phyloP scores from a whole-genome alignment of 2,329 filamentous ascomycete genomes.

The Xylaria sp. region DNA sequence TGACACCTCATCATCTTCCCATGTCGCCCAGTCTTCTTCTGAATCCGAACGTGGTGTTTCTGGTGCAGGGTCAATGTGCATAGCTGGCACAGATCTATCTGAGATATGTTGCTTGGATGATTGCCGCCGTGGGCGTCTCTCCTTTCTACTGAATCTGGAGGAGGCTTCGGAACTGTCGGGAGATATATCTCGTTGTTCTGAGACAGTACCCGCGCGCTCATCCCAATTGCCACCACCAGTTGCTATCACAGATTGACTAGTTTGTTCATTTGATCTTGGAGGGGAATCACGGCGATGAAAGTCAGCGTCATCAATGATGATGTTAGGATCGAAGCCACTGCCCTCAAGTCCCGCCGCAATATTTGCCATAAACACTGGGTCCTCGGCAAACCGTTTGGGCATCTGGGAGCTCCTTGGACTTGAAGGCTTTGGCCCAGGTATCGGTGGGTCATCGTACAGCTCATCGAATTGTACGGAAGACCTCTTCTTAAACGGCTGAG shows the following conservation, averaged over 20 bases:
- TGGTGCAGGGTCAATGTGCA: slow-evolving; percentile 34
- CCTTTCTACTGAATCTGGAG: slow-evolving; percentile 47
- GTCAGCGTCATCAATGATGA: slow-evolving; percentile 72
- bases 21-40: slow-evolving; percentile 48
- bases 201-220: slow-evolving; percentile 57
- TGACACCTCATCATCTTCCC: slow-evolving; percentile 42
- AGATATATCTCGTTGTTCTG: slow-evolving; percentile 48
- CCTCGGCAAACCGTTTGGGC: slow-evolving; percentile 73
- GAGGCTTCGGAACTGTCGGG: slow-evolving; percentile 41
- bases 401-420: slow-evolving; percentile 62
- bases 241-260: slow-evolving; percentile 38
- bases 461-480: slow-evolving; percentile 52
- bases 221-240: neutral
- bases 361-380: slow-evolving; percentile 75
- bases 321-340: slow-evolving; percentile 76
- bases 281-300: slow-evolving; percentile 73
- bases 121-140: slow-evolving; percentile 54
- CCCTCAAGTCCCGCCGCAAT: slow-evolving; percentile 74
- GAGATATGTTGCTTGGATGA: slow-evolving; percentile 45
- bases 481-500: slow-evolving; percentile 46
- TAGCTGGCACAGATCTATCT: slow-evolving; percentile 42
- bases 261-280: slow-evolving; percentile 67
- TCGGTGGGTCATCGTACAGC: slow-evolving; percentile 58
- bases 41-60: slow-evolving; percentile 39
- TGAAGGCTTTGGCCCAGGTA: slow-evolving; percentile 67